Conservation (phyloP, 208 protist species). For the Leishmania braziliensis region DNA sequence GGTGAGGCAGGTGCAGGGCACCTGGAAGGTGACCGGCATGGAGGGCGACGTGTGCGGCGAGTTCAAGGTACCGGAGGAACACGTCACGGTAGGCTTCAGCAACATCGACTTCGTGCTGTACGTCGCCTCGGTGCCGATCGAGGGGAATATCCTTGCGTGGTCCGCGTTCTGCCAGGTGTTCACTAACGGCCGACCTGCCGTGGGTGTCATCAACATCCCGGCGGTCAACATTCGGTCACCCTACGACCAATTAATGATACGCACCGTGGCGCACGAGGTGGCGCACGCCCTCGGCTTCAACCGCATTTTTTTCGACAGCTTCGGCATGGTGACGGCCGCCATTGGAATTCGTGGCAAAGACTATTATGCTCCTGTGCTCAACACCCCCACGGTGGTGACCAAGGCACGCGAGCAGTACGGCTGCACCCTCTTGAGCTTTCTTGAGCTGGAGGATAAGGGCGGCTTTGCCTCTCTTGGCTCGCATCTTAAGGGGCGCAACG, state of each 20-base stretch:
- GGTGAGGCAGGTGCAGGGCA: constrained; percentile 26
- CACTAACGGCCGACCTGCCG: constrained; percentile 20
- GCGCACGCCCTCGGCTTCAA: constrained; percentile 86
- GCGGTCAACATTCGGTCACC: constrained; percentile 22
- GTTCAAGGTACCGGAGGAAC: constrained; percentile 11
- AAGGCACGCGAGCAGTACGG: constrained; percentile 62
- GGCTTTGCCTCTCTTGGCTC: constrained; percentile 42
- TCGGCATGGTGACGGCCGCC: constrained; percentile 10
- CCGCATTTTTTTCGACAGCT: constrained; percentile 9
- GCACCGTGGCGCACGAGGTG: constrained; percentile 72
- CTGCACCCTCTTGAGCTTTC: constrained; percentile 52
- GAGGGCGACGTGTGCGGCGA: not conserved
- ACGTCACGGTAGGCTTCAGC: constrained; percentile 41
- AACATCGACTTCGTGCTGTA: constrained; percentile 73
- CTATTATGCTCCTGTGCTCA: constrained; percentile 28
- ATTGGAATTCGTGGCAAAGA: constrained; percentile 45
- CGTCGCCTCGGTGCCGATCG: constrained; percentile 41
- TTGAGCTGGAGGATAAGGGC: constrained; percentile 84
- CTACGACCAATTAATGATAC: constrained; percentile 15
- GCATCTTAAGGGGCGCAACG: constrained; percentile 87
- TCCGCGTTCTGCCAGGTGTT: constrained; percentile 43
- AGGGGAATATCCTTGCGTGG: constrained; percentile 31
- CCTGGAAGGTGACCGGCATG: constrained; percentile 25
- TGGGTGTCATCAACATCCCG: constrained; percentile 55
- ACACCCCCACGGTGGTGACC: constrained; percentile 28